These are phyloP conservation scores for Hanseniaspora lindneri DNA, from an alignment of 805 yeast species.

Conservation along the genomic window DNA sequence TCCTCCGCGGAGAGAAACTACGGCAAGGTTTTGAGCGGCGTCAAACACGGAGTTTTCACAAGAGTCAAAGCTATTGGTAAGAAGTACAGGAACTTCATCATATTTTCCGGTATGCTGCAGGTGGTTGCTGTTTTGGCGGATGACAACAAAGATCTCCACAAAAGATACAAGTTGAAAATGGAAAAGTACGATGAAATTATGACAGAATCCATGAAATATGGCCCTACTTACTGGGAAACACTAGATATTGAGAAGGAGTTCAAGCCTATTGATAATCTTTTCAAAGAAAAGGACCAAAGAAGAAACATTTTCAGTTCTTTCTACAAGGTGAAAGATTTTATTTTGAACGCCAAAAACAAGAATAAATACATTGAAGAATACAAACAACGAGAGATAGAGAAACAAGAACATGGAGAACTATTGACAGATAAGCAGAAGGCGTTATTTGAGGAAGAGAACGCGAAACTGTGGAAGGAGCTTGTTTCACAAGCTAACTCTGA, in stretches of 20 bases:
- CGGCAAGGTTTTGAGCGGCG: neutral
- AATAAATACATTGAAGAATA: constrained; percentile 21
- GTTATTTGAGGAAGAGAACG: constrained; percentile 3
- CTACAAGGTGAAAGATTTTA: constrained; percentile 17
- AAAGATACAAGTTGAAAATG: constrained; percentile 31
- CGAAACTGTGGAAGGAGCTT: constrained; percentile 3
- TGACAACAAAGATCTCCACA: constrained; percentile 32
- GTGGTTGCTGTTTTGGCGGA: constrained; percentile 36
- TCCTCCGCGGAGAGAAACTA: neutral
- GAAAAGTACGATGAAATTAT: constrained; percentile 32
- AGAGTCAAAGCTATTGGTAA: constrained; percentile 4
- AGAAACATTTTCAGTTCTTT: constrained; percentile 3
- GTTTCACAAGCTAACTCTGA: constrained; percentile 20
- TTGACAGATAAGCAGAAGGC: neutral
- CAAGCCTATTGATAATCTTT: constrained; percentile 29
- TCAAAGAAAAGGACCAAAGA: constrained; percentile 20
- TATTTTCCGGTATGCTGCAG: constrained; percentile 38
- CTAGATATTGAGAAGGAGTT: constrained; percentile 36
- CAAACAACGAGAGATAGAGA: constrained; percentile 16
- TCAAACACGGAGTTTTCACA: neutral
- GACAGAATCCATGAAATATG: constrained; percentile 29
- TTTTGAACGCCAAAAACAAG: constrained; percentile 22
- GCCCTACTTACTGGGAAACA: constrained; percentile 23
- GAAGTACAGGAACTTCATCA: constrained; percentile 23
- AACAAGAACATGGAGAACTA: neutral